These are phyloP conservation scores for Sphenostylis stenocarpa DNA, from an alignment of 306 rosid species.

Conservation along the genomic window DNA sequence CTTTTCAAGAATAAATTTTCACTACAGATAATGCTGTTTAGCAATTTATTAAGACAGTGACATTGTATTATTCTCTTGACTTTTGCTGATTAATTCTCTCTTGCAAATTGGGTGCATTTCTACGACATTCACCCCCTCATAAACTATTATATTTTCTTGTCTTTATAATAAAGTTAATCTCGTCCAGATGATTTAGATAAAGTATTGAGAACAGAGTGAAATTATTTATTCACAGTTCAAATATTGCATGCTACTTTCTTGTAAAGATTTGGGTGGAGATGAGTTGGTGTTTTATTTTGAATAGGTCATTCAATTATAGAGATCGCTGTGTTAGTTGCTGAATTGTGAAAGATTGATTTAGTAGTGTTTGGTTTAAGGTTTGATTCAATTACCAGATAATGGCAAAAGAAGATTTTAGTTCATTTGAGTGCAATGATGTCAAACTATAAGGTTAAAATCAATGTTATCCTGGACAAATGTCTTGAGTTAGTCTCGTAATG, in stretches of 20 bases:
- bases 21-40: not conserved
- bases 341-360: not conserved
- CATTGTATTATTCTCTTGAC: conserved; percentile 2
- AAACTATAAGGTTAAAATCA: not conserved
- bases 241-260: no score
- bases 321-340: not conserved
- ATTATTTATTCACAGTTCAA: not conserved
- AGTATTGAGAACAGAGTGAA: not conserved
- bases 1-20: conserved; percentile 13
- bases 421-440: not conserved
- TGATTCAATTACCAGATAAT: not conserved
- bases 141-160: not conserved
- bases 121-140: not conserved
- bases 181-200: not conserved
- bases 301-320: no score
- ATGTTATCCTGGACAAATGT: no score
- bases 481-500: not conserved
- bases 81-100: not conserved
- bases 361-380: not conserved
- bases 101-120: not conserved
- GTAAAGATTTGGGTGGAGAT: not conserved
- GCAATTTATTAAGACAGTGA: conserved; percentile 19
- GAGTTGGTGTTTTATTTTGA: no score
- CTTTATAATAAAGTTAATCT: not conserved
- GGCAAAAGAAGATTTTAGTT: not conserved